Conservation (phyloP, 2,329 filamentous ascomycete genomes). For the Beauveria varroae region DNA sequence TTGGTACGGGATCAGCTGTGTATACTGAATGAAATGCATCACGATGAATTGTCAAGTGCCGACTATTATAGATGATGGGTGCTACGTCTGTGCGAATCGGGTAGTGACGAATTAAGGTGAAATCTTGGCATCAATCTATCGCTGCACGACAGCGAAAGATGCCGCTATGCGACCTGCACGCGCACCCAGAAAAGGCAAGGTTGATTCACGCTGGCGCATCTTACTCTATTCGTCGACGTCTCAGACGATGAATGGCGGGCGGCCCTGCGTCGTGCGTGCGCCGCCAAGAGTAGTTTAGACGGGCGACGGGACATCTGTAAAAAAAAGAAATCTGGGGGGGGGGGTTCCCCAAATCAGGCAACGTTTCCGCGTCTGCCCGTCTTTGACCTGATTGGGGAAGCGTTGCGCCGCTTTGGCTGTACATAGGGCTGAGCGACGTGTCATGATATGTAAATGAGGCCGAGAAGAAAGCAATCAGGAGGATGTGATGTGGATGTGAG, state of each 20-base stretch:
- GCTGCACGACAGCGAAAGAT: not conserved
- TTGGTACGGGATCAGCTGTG: slow-evolving; percentile 1
- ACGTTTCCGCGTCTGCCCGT: slow-evolving; percentile 7
- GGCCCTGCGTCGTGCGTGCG: slow-evolving; percentile 4
- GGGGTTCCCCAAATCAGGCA: slow-evolving; percentile 4
- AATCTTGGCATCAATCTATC: slow-evolving; percentile 2
- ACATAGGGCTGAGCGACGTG: not conserved
- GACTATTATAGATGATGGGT: not conserved
- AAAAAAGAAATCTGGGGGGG: not conserved
- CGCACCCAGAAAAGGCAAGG: slow-evolving; percentile 11
- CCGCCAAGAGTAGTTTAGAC: slow-evolving; percentile 12
- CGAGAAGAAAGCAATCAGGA: too few relatives aligned
- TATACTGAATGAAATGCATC: slow-evolving; percentile 11
- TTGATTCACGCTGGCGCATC: slow-evolving; percentile 1
- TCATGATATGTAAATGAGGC: not conserved
- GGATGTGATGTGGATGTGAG: not conserved
- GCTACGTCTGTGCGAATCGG: not conserved
- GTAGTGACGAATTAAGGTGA: not conserved
- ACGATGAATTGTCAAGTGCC: not conserved
- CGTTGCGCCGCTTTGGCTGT: not conserved
- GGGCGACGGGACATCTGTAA: not conserved
- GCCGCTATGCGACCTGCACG: not conserved
- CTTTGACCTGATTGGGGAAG: slow-evolving; percentile 16
- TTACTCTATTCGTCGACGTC: slow-evolving; percentile 11
- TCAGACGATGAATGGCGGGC: slow-evolving; percentile 11